Conservation (phyloP, 2,329 filamentous ascomycete species). For the Sporothrix mexicana region DNA sequence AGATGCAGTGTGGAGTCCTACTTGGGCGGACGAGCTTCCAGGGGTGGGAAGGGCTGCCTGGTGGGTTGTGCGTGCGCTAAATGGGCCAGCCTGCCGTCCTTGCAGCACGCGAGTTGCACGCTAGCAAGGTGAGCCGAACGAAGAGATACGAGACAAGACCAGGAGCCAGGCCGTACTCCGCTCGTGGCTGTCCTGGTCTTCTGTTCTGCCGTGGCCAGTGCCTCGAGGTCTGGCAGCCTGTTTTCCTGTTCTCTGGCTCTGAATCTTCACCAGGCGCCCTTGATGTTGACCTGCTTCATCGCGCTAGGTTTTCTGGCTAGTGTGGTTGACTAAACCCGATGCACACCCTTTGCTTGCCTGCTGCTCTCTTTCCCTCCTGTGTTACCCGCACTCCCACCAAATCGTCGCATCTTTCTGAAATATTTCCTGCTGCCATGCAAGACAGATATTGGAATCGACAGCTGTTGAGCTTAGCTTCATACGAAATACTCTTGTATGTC, state of each 20-base stretch:
- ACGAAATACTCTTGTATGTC: too few species aligned
- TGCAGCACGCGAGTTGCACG: conserved; percentile 30
- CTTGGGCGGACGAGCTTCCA: conserved; percentile 19
- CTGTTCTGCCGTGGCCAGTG: background rate
- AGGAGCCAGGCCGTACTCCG: background rate
- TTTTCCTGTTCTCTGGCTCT: background rate
- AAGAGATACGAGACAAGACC: conserved; percentile 21
- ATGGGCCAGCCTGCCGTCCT: conserved; percentile 28
- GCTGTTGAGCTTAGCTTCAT: too few species aligned
- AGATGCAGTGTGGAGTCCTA: conserved; percentile 11
- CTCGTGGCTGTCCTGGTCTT: background rate
- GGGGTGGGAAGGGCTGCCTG: conserved; percentile 14
- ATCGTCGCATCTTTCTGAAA: conserved; percentile 20
- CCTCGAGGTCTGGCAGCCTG: background rate
- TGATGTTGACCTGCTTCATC: background rate
- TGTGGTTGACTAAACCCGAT: background rate
- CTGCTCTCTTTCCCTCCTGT: background rate
- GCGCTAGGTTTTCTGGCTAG: conserved; percentile 9
- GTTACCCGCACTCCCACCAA: background rate
- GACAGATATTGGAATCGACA: background rate
- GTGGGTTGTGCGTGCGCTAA: conserved; percentile 30
- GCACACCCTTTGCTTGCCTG: background rate
- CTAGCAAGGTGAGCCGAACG: conserved; percentile 31
- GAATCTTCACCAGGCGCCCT: conserved; percentile 3
- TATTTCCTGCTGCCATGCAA: conserved; percentile 9